phyloP scores from a whole-genome alignment of 2,329 filamentous ascomycete species.

The Diaporthe australafricana region DNA sequence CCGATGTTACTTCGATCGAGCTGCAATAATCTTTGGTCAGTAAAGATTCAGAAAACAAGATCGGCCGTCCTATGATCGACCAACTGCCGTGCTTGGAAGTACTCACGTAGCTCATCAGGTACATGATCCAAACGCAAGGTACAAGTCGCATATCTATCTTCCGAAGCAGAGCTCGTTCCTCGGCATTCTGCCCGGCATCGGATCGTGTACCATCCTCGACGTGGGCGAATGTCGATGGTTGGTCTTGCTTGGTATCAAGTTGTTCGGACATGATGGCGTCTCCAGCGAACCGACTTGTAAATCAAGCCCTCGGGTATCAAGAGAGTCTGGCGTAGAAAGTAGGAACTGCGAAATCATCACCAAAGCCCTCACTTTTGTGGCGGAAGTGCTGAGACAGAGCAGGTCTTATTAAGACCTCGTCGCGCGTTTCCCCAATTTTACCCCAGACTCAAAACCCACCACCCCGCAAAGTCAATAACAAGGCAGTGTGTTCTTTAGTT shows the following conservation, averaged over 20 bases:
- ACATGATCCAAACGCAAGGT: conserved; percentile 54
- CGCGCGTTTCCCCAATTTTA: conserved; percentile 13
- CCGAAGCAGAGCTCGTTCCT: conserved; percentile 25
- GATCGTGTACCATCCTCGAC: not conserved
- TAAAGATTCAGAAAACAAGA: not conserved
- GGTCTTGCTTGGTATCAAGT: not conserved
- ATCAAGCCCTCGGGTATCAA: too few relatives aligned
- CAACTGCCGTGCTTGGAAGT: conserved; percentile 49
- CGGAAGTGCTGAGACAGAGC: too few relatives aligned
- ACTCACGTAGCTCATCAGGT: conserved; percentile 55
- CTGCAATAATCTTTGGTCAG: not conserved
- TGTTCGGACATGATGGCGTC: not conserved
- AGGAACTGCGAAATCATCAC: too few relatives aligned
- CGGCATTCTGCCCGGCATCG: conserved; percentile 2
- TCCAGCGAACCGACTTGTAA: not conserved
- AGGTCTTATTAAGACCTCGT: not conserved
- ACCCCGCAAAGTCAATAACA: conserved; percentile 13
- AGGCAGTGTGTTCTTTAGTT: not conserved
- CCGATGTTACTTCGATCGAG: conserved; percentile 32
- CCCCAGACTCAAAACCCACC: conserved; percentile 9
- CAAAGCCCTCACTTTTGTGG: not conserved
- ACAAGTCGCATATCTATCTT: conserved; percentile 56
- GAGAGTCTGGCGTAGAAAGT: not conserved
- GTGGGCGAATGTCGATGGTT: not conserved
- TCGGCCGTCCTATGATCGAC: not conserved